phyloP scores from a whole-genome alignment of 345 rosid species.

The Psidium friedrichsthalianum region DNA sequence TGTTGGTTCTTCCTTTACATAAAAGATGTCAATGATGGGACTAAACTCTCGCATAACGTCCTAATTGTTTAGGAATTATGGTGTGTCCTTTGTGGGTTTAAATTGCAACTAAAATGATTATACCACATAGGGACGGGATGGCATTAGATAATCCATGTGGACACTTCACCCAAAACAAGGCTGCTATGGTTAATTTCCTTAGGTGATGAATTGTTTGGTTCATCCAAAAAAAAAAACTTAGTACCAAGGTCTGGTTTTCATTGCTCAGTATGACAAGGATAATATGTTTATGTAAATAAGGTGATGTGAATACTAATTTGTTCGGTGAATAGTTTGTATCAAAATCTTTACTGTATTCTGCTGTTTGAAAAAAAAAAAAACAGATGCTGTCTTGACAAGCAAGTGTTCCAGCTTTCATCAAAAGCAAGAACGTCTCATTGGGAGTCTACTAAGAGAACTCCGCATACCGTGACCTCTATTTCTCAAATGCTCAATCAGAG shows the following conservation, averaged over 20 bases:
- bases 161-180: background rate
- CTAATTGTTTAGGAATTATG: background rate
- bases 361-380: slow-evolving; percentile 9
- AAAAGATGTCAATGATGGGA: background rate
- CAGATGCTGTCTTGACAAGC: slow-evolving; percentile 21
- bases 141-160: background rate
- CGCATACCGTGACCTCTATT: background rate
- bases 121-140: background rate
- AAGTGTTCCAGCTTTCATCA: slow-evolving; percentile 23
- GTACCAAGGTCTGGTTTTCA: background rate
- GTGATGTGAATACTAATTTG: background rate
- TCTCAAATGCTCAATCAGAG: slow-evolving; percentile 2
- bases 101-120: background rate
- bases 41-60: background rate
- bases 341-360: background rate
- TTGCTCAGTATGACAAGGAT: background rate
- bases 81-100: background rate
- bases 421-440: slow-evolving; percentile 16
- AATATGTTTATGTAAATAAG: background rate
- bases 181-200: background rate
- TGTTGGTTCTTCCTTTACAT: background rate
- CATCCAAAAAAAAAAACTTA: background rate
- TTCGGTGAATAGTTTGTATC: background rate
- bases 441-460: slow-evolving; percentile 8
- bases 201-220: background rate